Evolutionary conservation across 202 grass and related monocot species (phyloP).

Genomic region (Eragrostis tef): DNA sequence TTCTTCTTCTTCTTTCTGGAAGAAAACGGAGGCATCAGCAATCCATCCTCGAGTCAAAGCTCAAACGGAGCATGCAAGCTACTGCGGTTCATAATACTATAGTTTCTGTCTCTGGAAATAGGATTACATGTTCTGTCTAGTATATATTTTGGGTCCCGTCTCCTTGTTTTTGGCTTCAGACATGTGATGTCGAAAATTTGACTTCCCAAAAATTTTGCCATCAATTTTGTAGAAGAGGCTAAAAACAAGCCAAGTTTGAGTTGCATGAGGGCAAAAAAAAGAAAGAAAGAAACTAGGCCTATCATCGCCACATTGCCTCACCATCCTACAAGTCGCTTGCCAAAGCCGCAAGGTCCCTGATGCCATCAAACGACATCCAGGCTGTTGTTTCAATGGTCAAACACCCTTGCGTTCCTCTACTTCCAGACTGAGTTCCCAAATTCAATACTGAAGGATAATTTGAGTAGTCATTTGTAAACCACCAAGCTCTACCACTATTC

Average conservation of each 20-base stretch:
- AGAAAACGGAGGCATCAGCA: background rate
- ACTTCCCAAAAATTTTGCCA: background rate
- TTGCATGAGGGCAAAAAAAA: too few species aligned
- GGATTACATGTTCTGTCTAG: background rate
- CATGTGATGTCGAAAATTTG: slow-evolving; percentile 2
- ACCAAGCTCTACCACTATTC: background rate
- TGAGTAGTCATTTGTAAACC: background rate
- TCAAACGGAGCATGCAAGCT: background rate
- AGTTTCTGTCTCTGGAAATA: slow-evolving; percentile 14
- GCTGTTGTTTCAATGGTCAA: too few species aligned
- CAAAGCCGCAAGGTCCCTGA: too few species aligned
- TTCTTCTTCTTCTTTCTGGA: slow-evolving; percentile 3
- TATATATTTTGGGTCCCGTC: background rate
- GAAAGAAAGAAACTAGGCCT: too few species aligned
- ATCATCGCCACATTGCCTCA: too few species aligned
- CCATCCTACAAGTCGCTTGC: too few species aligned
- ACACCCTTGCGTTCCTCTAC: too few species aligned
- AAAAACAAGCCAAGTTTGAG: too few species aligned
- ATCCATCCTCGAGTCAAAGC: background rate
- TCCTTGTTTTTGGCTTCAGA: background rate
- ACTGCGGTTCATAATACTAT: background rate
- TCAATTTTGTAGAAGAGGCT: too few species aligned
- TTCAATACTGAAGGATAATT: background rate
- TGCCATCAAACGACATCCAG: too few species aligned
- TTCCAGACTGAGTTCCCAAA: background rate